Evolutionary conservation across 164 flowering plant genomes (phyloP), one percentile per base, ranked within the genome.

Genomic region (Akebia trifoliata): DNA sequence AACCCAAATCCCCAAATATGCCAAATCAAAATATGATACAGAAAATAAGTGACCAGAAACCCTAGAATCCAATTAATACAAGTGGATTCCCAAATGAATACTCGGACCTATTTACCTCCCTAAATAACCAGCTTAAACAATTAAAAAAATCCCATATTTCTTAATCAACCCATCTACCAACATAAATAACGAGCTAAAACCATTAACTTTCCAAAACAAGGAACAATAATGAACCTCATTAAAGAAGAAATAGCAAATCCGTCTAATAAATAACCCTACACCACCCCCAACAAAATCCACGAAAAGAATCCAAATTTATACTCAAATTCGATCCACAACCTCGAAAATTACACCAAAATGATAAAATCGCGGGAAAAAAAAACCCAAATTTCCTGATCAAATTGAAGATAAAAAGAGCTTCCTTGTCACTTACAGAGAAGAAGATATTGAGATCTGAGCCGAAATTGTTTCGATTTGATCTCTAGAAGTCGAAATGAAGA

Each of bases 361-460:
- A 25, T 21, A 17, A 25, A 54, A 34, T 37, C n/a, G n/a, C n/a
- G n/a, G 1, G 10, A 36, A 12, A 21, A 22, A 12, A 10, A 37
- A 54, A 36, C 10, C n/a, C 6, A 4, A 37, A 11, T 39, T 11
- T n/a, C n/a, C 24, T 30, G 8, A 24, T 34, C 18, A 25, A 36
- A 36, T 39, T 31, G 6, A 11, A 34, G 17, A 35, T 8, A 52
- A 39, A 35, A 38, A 25, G 31, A 42, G 43, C 43, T 17, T 14
- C 28, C 46, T 34, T 17, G 43, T 22, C 17, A 56, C 24, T 20
- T 37, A 38, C 48, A 54, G 45, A 54, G 45, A 54, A 35, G 45
- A 54, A 35, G 2, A 22, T 24, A 15, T 24, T 4, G 30, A 46
- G 50, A 46, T 46, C 50, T 46, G 50, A 8, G 17, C n/a, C 25